A percentile compares a stretch with the other conserved stretches of the same genome.
phyloP scores from a whole-genome alignment of 306 rosid genomes.

The Fragaria nilgerrensis region DNA sequence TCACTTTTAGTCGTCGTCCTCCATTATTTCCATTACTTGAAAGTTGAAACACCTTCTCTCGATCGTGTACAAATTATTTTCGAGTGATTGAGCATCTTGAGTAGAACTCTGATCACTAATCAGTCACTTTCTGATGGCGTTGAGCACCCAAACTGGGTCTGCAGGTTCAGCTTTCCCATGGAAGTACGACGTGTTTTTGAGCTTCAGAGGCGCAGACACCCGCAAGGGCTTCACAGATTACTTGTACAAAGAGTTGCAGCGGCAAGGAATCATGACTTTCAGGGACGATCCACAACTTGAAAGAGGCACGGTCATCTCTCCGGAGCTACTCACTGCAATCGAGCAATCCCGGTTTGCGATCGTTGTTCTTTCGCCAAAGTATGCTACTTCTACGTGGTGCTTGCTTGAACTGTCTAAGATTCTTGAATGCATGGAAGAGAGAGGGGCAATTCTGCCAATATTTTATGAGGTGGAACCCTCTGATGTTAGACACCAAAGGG shows the following conservation, averaged over 20 bases:
- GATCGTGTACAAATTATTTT: no score
- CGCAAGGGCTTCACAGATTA: no score
- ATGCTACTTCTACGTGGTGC: neutral
- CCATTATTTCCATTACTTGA: no score
- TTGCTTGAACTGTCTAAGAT: constrained; percentile 18
- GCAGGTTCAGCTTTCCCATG: no score
- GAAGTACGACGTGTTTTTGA: no score
- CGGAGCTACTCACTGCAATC: neutral
- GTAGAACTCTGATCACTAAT: no score
- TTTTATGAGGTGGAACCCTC: neutral
- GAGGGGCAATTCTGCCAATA: neutral
- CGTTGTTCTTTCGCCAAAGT: neutral
- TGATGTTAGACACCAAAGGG: constrained; percentile 19
- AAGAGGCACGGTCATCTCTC: neutral
- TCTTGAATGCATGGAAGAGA: neutral
- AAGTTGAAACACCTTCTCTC: no score
- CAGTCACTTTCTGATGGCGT: no score
- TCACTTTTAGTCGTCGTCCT: no score
- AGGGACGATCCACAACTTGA: neutral
- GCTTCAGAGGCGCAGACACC: no score
- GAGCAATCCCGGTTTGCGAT: neutral
- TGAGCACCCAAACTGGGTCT: no score
- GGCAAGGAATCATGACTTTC: neutral
- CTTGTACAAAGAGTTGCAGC: neutral
- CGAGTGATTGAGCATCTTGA: no score